These are phyloP conservation scores for Cryphonectria parasitica DNA, from an alignment of 2,329 filamentous ascomycete genomes.

Conservation along the genomic window DNA sequence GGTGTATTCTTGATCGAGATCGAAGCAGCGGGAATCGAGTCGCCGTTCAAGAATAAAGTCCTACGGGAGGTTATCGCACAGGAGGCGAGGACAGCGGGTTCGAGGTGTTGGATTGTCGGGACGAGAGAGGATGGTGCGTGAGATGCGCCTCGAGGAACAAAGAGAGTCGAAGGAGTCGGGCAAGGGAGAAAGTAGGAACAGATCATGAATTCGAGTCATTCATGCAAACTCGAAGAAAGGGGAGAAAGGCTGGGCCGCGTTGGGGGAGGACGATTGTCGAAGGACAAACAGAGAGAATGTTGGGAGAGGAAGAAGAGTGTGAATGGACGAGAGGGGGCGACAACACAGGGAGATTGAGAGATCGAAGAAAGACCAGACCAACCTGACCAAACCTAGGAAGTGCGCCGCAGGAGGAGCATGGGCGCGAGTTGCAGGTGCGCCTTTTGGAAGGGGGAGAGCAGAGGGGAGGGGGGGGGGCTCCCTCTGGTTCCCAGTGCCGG, in stretches of 20 bases:
- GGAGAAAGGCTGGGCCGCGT: conserved; percentile 17
- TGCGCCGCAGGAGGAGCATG: conserved; percentile 16
- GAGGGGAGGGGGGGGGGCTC: conserved; percentile 2
- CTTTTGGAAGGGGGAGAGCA: background rate
- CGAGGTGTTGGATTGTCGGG: conserved; percentile 33
- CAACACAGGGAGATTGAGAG: conserved; percentile 21
- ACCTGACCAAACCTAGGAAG: conserved; percentile 19
- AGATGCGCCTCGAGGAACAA: conserved; percentile 39
- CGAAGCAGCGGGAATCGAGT: background rate
- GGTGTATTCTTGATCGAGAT: conserved; percentile 29
- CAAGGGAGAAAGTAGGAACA: conserved; percentile 27
- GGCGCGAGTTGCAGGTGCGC: conserved; percentile 12
- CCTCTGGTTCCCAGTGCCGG: conserved; percentile 13
- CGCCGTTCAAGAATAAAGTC: background rate
- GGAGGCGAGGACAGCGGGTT: conserved; percentile 29
- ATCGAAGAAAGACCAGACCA: conserved; percentile 20
- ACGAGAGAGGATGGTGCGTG: conserved; percentile 23
- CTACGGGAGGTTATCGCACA: conserved; percentile 25
- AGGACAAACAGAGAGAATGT: conserved; percentile 25
- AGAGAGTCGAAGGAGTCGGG: conserved; percentile 34
- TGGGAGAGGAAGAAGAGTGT: conserved; percentile 26
- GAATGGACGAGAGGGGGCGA: conserved; percentile 24
- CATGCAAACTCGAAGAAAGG: conserved; percentile 27
- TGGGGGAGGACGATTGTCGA: conserved; percentile 22
- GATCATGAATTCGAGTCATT: conserved; percentile 29